Evolutionary conservation across 129 eudicot species (phyloP), one percentile per base, ranked within the genome.

Genomic region (Rutidosis leptorrhynchoides): DNA sequence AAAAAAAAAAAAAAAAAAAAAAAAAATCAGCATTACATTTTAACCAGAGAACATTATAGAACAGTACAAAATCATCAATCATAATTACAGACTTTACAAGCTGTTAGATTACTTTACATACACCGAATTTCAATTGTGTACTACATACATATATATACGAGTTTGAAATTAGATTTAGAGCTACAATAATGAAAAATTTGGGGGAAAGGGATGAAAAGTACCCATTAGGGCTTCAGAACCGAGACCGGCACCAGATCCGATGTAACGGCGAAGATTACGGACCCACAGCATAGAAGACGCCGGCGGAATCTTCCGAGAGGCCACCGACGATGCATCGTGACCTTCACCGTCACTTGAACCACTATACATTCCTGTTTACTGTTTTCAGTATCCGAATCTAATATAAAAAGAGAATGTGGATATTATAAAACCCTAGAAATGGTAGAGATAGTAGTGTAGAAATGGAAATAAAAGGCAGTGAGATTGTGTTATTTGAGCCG

Each of bases 141-240:
- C 51, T 22, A 12, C 64, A 15, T 4, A 72, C 26, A 53, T 35
- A 16, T 37, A 72, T 33, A 16, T 55, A 74, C 42, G 58, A 22
- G n/a, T 11, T 43, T 27, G 49, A 4, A 0, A 27, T 49, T 27
- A 16, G 21, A 22, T n/a, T 1, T 12, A 23, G 16, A 56, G 12
- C 11, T 57, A 32, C 16, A 58, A 35, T n/a, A 9, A 40, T 32
- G 21, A 28, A 19, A 4, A 15, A 48, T 5, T 22, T 68, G 69
- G 29, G 74, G 65, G 65, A 22, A 32, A 75, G 5, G 8, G 20
- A 7, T 49, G 17, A 26, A 58, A 6, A 16, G 57, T 62, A 91
- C 96, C 98, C 98, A 93, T 93, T 1, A 93, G 68, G 21, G 98
- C 95, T 80, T 93, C 98, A 12, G 98, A 93, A 15, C 98, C 98